phyloP scores from a whole-genome alignment of 2,329 filamentous ascomycete genomes.

The Uncinocarpus reesii region DNA sequence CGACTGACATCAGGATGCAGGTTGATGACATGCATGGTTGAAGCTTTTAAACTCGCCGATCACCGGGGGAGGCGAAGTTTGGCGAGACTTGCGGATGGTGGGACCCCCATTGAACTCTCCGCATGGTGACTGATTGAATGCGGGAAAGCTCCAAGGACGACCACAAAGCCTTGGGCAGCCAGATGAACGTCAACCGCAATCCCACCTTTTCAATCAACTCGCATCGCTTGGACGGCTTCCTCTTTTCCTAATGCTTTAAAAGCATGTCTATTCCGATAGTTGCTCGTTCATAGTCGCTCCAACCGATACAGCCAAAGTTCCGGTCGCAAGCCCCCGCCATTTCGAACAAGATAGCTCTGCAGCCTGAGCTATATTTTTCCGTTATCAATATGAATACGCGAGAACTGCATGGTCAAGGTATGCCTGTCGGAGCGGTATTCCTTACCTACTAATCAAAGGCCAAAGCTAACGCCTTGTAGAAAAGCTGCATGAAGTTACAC shows the following conservation, averaged over 20 bases:
- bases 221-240: no score
- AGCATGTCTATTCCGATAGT: no score
- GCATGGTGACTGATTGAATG: slow-evolving; percentile 5
- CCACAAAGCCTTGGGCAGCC: no score
- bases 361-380: not conserved
- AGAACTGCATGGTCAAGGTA: slow-evolving; percentile 17
- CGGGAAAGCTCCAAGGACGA: not conserved
- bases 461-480: slow-evolving; percentile 32
- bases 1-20: no score
- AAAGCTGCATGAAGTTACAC: slow-evolving; percentile 59
- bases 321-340: not conserved
- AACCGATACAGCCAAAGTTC: no score
- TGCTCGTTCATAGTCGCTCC: no score
- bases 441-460: no score
- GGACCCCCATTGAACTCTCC: not conserved
- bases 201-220: no score
- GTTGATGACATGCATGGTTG: not conserved
- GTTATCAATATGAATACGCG: slow-evolving; percentile 14
- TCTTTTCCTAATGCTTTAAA: no score
- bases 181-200: no score
- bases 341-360: not conserved
- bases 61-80: not conserved
- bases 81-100: not conserved
- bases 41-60: slow-evolving; percentile 3
- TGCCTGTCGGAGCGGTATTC: not conserved